phyloP scores from a whole-genome alignment of 2,329 filamentous ascomycete genomes.

The Colletotrichum nymphaeae region DNA sequence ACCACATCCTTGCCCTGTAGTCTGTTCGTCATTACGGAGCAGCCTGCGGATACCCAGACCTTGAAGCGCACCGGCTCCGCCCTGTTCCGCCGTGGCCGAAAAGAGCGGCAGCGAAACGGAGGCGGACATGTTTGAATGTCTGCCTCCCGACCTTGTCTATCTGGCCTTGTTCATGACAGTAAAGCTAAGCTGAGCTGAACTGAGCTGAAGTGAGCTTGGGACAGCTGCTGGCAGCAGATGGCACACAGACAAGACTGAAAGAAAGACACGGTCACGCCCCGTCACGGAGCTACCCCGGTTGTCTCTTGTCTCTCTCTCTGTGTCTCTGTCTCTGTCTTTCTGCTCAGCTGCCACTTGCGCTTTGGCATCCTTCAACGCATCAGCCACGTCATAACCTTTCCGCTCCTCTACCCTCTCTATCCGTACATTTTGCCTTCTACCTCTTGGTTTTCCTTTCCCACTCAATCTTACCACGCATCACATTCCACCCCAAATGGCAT shows the following conservation, averaged over 20 bases:
- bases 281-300: too few species aligned
- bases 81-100: constrained; percentile 6
- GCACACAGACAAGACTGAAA: not conserved
- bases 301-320: not conserved
- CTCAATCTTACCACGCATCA: not conserved
- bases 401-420: not conserved
- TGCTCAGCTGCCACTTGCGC: constrained; percentile 6
- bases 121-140: not conserved
- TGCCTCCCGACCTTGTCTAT: not conserved
- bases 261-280: not conserved
- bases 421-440: not conserved
- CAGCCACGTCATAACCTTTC: constrained; percentile 32
- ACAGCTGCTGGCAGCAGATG: constrained; percentile 10
- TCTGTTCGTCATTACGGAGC: constrained; percentile 16
- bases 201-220: not conserved
- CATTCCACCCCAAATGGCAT: constrained; percentile 5
- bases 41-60: not conserved
- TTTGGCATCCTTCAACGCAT: constrained; percentile 27
- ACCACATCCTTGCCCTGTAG: not conserved
- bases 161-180: not conserved
- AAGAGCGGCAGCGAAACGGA: not conserved
- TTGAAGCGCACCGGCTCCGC: not conserved
- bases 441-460: not conserved
- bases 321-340: not conserved
- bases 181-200: too few species aligned